Evolutionary conservation across 257 asterid species (phyloP).

Genomic region (Euphrasia confusa): DNA sequence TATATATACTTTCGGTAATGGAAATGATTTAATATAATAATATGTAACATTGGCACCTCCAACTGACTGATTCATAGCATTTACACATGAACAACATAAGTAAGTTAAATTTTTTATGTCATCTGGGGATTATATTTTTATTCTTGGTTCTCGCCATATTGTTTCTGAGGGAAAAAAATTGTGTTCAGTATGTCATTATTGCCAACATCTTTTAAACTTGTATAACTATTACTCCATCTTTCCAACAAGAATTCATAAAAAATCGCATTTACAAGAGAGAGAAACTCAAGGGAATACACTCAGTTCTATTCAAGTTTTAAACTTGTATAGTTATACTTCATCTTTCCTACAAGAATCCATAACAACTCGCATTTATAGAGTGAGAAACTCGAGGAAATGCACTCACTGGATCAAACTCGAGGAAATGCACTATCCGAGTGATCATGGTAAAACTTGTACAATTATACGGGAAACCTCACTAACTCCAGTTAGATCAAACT

Average conservation of each 20-base stretch:
- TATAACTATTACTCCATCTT: not conserved
- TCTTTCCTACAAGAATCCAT: not conserved
- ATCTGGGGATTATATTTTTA: not conserved
- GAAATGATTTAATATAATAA: not conserved
- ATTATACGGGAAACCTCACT: not conserved
- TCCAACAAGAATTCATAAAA: not conserved
- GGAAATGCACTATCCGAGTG: constrained; percentile 9
- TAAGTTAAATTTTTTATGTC: not conserved
- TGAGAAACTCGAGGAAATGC: constrained; percentile 3
- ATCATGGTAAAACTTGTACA: constrained; percentile 3
- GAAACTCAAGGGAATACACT: constrained; percentile 1
- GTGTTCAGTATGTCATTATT: not conserved
- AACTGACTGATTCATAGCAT: not conserved
- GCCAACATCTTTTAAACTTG: not conserved
- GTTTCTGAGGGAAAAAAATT: not conserved
- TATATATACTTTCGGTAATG: not conserved
- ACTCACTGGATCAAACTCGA: not conserved
- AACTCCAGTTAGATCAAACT: not conserved
- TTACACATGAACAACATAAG: not conserved
- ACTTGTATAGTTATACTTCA: not conserved
- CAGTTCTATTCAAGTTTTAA: constrained; percentile 9
- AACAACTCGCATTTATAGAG: constrained; percentile 1
- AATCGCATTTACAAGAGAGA: not conserved
- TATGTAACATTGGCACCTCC: not conserved
- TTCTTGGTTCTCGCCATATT: constrained; percentile 9